Conservation (phyloP, 1,139 yeast genomes). For the Eremothecium cymbalariae region DNA sequence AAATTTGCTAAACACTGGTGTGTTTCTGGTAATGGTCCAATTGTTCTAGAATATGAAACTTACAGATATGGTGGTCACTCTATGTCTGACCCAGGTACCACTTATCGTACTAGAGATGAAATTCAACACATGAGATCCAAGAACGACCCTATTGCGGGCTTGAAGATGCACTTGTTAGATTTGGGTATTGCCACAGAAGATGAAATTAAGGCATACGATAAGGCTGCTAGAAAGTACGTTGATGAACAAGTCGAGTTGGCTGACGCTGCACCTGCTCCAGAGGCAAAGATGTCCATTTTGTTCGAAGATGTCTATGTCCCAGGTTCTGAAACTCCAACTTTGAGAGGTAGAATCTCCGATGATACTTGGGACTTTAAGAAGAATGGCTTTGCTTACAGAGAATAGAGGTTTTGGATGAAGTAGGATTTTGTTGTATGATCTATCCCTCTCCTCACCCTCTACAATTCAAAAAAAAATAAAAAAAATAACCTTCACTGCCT, state of each 20-base stretch:
- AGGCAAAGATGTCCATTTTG: constrained; percentile 86
- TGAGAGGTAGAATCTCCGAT: constrained; percentile 94
- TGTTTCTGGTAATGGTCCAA: constrained; percentile 88
- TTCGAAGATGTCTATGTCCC: constrained; percentile 95
- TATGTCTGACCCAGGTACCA: constrained; percentile 99
- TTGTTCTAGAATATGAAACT: constrained; percentile 93
- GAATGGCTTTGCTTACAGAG: constrained; percentile 48
- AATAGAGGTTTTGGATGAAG: no score
- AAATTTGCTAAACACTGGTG: constrained; percentile 97
- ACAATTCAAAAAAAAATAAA: no score
- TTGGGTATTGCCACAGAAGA: constrained; percentile 83
- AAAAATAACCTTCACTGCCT: no score
- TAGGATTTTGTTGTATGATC: no score
- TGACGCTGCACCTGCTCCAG: constrained; percentile 91
- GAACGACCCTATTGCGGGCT: constrained; percentile 95
- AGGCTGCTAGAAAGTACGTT: constrained; percentile 90
- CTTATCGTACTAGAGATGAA: constrained; percentile 99
- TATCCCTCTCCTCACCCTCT: no score
- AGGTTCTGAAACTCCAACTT: constrained; percentile 84
- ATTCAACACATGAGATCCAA: constrained; percentile 98
- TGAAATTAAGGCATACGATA: constrained; percentile 88
- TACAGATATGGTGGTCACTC: constrained; percentile 99
- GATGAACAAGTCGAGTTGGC: constrained; percentile 93
- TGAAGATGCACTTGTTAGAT: constrained; percentile 78
- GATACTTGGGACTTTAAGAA: constrained; percentile 83